phyloP scores from a whole-genome alignment of 192 early-diverging fungal species.

The Kickxella alabastrina region DNA sequence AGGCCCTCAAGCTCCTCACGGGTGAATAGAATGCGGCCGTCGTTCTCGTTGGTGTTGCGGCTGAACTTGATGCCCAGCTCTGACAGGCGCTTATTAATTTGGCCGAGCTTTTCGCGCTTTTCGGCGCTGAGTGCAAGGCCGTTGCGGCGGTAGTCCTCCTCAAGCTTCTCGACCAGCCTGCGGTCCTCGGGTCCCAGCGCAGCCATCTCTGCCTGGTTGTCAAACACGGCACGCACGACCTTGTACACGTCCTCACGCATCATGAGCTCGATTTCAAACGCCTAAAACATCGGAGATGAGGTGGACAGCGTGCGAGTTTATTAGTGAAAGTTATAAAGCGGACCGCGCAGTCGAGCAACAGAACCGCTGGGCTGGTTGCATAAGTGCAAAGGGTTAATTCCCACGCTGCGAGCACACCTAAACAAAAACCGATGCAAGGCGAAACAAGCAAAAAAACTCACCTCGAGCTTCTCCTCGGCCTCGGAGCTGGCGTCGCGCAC shows the following conservation, averaged over 20 bases:
- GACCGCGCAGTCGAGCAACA: too few relatives aligned
- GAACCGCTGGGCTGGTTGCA: too few relatives aligned
- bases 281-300: constrained; percentile 18
- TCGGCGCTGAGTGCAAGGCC: constrained; percentile 65
- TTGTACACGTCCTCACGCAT: constrained; percentile 65
- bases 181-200: constrained; percentile 59
- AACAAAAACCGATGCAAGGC: constrained; percentile 1
- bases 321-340: too few relatives aligned
- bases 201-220: constrained; percentile 46
- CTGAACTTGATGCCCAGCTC: constrained; percentile 68
- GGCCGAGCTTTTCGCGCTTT: constrained; percentile 58
- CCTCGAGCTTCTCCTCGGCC: constrained; percentile 59
- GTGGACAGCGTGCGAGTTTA: too few relatives aligned
- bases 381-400: too few relatives aligned
- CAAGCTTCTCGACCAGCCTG: constrained; percentile 66
- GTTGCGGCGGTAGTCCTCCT: constrained; percentile 62
- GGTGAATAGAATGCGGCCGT: constrained; percentile 50
- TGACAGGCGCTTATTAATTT: constrained; percentile 63
- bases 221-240: constrained; percentile 53
- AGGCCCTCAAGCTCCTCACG: constrained; percentile 68
- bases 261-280: constrained; percentile 61
- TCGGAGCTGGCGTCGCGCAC: constrained; percentile 65
- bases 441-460: constrained; percentile 10
- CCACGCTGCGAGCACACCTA: too few relatives aligned
- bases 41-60: constrained; percentile 68